Evolutionary conservation across 352 stramenopile species (phyloP).

Genomic region (Phytopythium vexans): DNA sequence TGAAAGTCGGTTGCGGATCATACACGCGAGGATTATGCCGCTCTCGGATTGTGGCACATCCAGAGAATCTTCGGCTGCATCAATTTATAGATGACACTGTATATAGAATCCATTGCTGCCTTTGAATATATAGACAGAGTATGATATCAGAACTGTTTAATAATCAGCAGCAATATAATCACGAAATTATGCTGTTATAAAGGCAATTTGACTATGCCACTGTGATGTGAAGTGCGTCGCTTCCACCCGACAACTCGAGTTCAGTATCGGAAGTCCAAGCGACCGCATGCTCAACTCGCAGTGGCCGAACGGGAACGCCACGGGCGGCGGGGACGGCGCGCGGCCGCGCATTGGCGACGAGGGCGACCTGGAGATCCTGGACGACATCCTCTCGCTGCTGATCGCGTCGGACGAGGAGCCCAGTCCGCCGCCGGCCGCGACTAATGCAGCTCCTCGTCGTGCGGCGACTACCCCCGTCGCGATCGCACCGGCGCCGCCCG

Average conservation of each 20-base stretch:
- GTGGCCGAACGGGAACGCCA: background rate
- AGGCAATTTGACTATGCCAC: constrained; percentile 1
- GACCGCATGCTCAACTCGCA: background rate
- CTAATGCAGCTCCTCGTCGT: too few species aligned
- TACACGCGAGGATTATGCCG: background rate
- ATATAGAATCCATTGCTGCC: too few species aligned
- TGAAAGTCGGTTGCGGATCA: background rate
- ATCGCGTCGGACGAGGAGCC: constrained; percentile 4
- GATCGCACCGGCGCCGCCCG: constrained; percentile 3
- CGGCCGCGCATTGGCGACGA: constrained; percentile 14
- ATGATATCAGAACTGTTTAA: too few species aligned
- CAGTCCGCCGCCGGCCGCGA: background rate
- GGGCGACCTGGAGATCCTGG: constrained; percentile 20
- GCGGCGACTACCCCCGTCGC: constrained; percentile 1
- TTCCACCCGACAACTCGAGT: background rate
- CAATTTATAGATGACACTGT: too few species aligned
- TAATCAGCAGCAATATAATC: too few species aligned
- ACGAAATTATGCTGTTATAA: background rate
- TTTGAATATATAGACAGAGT: too few species aligned
- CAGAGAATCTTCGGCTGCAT: too few species aligned
- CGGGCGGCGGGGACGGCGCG: constrained; percentile 2
- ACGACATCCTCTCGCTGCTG: constrained; percentile 28
- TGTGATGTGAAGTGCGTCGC: background rate
- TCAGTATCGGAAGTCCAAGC: background rate
- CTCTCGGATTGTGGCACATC: too few species aligned